Conservation (phyloP, 495 filamentous ascomycete species). For the Lophiostoma macrostomum region DNA sequence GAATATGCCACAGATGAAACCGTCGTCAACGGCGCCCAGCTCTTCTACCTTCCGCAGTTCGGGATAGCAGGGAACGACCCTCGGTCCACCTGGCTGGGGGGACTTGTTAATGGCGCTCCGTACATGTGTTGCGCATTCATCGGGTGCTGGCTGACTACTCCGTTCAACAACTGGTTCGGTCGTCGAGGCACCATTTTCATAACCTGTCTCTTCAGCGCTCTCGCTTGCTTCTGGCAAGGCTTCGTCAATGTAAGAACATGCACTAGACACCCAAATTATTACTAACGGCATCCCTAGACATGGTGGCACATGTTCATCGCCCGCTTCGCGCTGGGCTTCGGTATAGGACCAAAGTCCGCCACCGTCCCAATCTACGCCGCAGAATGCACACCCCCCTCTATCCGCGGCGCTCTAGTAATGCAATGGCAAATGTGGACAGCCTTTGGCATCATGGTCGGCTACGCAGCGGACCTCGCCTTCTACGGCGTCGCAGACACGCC, state of each 20-base stretch:
- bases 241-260: constrained; percentile 51
- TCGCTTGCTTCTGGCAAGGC: constrained; percentile 72
- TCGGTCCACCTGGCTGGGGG: constrained; percentile 31
- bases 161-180: constrained; percentile 74
- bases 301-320: constrained; percentile 61
- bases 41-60: constrained; percentile 64
- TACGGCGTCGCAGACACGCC: constrained; percentile 55
- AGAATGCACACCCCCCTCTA: constrained; percentile 66
- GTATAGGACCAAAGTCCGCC: constrained; percentile 76
- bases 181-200: constrained; percentile 83
- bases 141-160: constrained; percentile 80
- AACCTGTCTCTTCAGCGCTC: constrained; percentile 58
- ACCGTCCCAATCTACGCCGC: constrained; percentile 79
- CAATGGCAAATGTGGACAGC: constrained; percentile 77
- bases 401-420: constrained; percentile 75
- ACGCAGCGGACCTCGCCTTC: constrained; percentile 69
- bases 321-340: constrained; percentile 47
- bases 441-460: constrained; percentile 75
- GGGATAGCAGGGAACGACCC: constrained; percentile 52
- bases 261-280: neutral
- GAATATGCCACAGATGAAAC: constrained; percentile 50
- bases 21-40: constrained; percentile 73
- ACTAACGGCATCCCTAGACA: constrained; percentile 32
- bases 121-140: constrained; percentile 75
- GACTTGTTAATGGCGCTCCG: constrained; percentile 61